Conservation (phyloP, 768 basidiomycete species). For the Hygrocybe coccinea region DNA sequence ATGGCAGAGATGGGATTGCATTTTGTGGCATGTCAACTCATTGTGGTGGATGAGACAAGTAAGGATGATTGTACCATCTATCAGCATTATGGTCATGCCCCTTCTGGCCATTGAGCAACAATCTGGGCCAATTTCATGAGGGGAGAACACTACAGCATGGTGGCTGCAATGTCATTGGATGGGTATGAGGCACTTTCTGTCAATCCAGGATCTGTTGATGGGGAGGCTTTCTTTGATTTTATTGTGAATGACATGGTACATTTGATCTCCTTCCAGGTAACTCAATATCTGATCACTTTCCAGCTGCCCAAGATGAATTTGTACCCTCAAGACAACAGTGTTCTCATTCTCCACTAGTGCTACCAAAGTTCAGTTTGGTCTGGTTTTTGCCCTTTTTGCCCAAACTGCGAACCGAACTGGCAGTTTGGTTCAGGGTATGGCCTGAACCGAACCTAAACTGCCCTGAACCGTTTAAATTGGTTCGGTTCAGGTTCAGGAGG, state of each 20-base stretch:
- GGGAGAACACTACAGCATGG: neutral
- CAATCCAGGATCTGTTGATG: neutral
- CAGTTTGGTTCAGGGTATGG: no score
- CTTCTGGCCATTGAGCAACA: neutral
- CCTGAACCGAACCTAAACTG: no score
- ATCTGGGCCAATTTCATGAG: neutral
- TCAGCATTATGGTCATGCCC: neutral
- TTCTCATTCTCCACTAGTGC: no score
- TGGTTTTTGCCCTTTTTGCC: no score
- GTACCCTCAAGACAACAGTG: no score
- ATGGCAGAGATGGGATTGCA: neutral
- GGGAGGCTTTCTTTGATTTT: neutral
- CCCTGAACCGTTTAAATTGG: no score
- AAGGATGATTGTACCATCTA: neutral
- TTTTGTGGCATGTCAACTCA: neutral
- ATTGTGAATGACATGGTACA: neutral
- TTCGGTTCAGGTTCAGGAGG: no score
- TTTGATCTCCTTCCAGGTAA: neutral
- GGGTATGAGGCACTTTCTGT: neutral
- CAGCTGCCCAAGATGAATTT: no score
- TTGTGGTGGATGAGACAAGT: neutral
- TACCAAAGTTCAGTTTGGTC: no score
- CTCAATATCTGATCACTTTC: neutral
- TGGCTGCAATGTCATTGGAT: neutral
- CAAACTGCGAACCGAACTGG: no score